Base-by-base conservation (phyloP, 2,329 filamentous ascomycete species). In the Trichoderma endophyticum region DNA sequence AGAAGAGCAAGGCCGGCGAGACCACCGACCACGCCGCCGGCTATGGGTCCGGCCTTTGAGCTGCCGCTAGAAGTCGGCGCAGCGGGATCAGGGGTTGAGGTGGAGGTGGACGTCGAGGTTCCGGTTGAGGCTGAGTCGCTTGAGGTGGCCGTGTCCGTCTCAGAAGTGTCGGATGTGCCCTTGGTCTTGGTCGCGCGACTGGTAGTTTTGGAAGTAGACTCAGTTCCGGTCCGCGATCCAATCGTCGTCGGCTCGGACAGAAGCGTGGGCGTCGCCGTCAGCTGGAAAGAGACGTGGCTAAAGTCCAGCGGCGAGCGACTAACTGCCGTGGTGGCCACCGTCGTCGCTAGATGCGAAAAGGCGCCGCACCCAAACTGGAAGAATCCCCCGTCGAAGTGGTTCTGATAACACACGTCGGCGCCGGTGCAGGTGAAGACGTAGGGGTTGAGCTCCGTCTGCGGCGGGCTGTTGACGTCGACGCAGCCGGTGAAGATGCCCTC, bases 401-500 rank as follows among this genome's bases (percentile, higher is more conserved):
- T 90, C 74, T 79, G 83, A 79, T 87, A 90, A 76, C 88, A 90
- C 18, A 88, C 83, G 60, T 86, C 76, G 63, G 80, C 79, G 5
- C 83, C 85, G n/a, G 77, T 74, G 77, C 88, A 90, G 11, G 87
- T 88, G 75, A 82, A 89, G 36, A 89, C 81, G 73, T 89, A 89
- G 0, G 88, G 87, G 74, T 90, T 84, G 69, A 84, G 80, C 70
- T 83, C 85, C 3, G 83, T 85, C 76, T 87, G 86, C 1, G 84
- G 80, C 4, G 81, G 81, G 70, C 84, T 87, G 75, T 84, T 85
- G 65, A 77, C 76, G 75, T 90, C 88, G 56, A 89, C 86, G 72
- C 88, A 90, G 51, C 82, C 84, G 3, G 88, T 90, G 77, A 84
- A 90, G 51, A 90, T 84, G 68, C 88, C 88, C 4, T 82, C 81